Evolutionary conservation across 768 basidiomycete species (phyloP), one percentile per base, ranked within the genome.

Genomic region (Dentipellis sp.): DNA sequence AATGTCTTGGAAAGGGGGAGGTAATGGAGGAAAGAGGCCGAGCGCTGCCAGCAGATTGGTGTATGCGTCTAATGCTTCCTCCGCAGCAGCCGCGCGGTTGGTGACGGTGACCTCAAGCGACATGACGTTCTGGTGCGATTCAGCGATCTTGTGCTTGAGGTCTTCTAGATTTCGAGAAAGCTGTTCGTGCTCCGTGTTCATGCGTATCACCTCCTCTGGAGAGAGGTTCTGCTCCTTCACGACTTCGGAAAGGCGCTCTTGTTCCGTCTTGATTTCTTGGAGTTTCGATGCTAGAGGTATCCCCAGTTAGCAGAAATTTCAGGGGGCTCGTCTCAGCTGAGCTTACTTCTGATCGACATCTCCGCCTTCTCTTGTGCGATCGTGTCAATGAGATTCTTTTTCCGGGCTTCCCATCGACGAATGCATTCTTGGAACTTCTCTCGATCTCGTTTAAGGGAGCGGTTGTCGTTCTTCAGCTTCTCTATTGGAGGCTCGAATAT

Each of bases 201-300:
- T 94, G 38, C 84, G 84, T 54, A 81, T 71, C 42, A 97, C 92
- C 69, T 99, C 94, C 68, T 94, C 91, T 0, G 89, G 88, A 1
- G 89, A 82, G 46, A 99, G 78, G 65, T 97, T 94, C 68, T 99
- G 97, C 35, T 74, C 81, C 64, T 84, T 85, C 29, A 98, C 90
- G 2, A 85, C 78, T 0, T 78, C 75, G 9, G 74, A 71, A 22
- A 94, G 75, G 54, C 76, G 78, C 22, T 75, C 74, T 60, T 87
- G 80, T 63, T 94, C 89, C 23, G 69, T 67, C 59, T 79, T 80
- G 36, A 90, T 75, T 48, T 79, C 75, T 42, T 84, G 81, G 38
- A 92, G 72, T 54, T 83, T 78, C 40, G 56, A 54, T 16, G 46
- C 57, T 62, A 35, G 29, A 36, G 10, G 11, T 29, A 37, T 47